These are phyloP conservation scores for Aspergillus sp. DNA, from an alignment of 2,329 filamentous ascomycete species.

Conservation along the genomic window DNA sequence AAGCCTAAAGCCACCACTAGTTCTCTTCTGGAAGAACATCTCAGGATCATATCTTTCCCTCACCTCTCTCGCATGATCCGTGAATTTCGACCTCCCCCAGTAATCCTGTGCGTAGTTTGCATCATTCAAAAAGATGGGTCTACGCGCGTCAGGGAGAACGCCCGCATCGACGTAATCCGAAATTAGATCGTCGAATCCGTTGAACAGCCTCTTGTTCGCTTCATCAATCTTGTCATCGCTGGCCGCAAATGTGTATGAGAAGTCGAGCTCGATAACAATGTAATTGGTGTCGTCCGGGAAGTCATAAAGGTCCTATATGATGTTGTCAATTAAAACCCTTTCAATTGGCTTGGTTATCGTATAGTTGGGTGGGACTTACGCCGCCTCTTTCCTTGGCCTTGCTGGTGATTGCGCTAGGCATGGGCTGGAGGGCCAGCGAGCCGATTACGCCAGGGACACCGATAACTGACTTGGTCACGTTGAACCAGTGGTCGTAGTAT, in stretches of 20 bases:
- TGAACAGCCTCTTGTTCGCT: conserved; percentile 39
- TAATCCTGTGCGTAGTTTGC: conserved; percentile 47
- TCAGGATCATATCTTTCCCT: conserved; percentile 42
- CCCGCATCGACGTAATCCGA: conserved; percentile 35
- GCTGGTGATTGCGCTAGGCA: conserved; percentile 33
- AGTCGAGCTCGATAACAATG: conserved; percentile 49
- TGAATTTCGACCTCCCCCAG: conserved; percentile 39
- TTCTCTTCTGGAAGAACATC: conserved; percentile 42
- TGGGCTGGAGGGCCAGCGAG: conserved; percentile 38
- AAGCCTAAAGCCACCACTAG: conserved; percentile 41
- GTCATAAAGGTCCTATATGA: conserved; percentile 38
- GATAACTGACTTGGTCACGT: conserved; percentile 29
- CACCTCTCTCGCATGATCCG: conserved; percentile 32
- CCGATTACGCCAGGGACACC: conserved; percentile 29
- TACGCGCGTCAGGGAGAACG: conserved; percentile 39
- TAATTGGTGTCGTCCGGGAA: conserved; percentile 42
- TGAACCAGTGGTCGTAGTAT: conserved; percentile 35
- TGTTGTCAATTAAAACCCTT: background rate
- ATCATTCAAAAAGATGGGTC: conserved; percentile 50
- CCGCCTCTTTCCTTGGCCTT: conserved; percentile 36
- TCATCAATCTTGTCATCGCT: conserved; percentile 40
- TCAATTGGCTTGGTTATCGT: conserved; percentile 3
- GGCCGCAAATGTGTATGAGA: conserved; percentile 37
- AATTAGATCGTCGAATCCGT: conserved; percentile 35
- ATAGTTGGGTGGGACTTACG: conserved; percentile 29